These are phyloP conservation scores for Chenopodium quinoa DNA, from an alignment of 148 eudicot genomes.

Conservation along the genomic window DNA sequence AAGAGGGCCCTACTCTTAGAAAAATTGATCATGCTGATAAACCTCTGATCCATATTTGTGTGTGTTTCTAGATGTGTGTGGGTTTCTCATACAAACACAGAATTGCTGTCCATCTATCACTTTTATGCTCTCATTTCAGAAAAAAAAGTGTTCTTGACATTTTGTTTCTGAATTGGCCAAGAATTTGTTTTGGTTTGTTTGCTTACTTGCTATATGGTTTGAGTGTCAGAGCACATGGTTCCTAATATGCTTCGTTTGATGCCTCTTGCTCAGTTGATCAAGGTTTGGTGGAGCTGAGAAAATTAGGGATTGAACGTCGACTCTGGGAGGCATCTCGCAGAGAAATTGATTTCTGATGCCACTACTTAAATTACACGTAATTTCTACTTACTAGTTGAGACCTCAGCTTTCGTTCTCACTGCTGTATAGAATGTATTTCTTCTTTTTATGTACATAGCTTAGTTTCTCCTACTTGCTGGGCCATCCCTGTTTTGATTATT, in stretches of 20 bases:
- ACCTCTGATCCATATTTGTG: constrained; percentile 1
- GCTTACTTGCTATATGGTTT: not conserved
- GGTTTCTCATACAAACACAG: not conserved
- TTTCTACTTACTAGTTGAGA: constrained; percentile 9
- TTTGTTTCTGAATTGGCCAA: not conserved
- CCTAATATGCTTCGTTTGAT: not conserved
- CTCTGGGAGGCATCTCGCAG: constrained; percentile 75
- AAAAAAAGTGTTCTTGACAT: not conserved
- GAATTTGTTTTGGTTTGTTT: not conserved
- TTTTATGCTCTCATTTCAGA: not conserved
- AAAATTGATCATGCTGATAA: not conserved
- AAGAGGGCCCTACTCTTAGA: not conserved
- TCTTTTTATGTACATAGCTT: constrained; percentile 20
- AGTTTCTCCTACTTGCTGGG: not conserved
- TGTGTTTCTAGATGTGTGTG: not conserved
- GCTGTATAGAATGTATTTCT: constrained; percentile 7
- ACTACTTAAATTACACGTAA: constrained; percentile 1
- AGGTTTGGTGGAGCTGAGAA: constrained; percentile 78
- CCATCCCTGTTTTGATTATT: not conserved
- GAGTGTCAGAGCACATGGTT: not conserved
- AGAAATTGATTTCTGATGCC: constrained; percentile 35
- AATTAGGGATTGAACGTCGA: constrained; percentile 57
- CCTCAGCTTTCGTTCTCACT: constrained; percentile 1
- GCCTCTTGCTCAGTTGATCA: constrained; percentile 51
- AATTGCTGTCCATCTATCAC: not conserved